Conservation (phyloP, 805 yeast species). For the Naumovozyma baii region DNA sequence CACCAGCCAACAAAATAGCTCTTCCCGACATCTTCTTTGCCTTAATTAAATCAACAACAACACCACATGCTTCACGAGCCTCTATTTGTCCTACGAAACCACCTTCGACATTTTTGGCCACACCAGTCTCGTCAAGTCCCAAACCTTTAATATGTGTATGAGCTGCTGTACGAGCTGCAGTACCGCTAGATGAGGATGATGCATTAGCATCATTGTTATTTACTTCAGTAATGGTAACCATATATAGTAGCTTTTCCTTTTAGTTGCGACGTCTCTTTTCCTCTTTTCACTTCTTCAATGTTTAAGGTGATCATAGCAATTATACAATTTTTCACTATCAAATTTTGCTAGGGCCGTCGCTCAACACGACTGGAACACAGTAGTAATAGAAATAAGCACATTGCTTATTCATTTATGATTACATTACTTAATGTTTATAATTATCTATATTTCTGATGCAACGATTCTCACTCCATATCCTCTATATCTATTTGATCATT, state of each 20-base stretch:
- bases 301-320: no score
- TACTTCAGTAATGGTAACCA: conserved; percentile 76
- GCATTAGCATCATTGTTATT: conserved; percentile 40
- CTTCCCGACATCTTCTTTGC: conserved; percentile 89
- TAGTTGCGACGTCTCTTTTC: no score
- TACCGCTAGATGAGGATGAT: conserved; percentile 26
- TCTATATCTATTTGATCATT: conserved; percentile 63
- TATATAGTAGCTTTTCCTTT: no score
- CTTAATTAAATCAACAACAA: conserved; percentile 86
- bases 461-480: conserved; percentile 24
- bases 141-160: conserved; percentile 95
- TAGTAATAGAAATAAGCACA: no score
- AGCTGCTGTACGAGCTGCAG: conserved; percentile 64
- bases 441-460: no score
- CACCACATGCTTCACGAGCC: conserved; percentile 88
- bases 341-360: not conserved
- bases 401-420: no score
- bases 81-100: conserved; percentile 70
- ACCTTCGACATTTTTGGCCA: conserved; percentile 75
- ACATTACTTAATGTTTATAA: no score
- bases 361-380: not conserved
- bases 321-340: not conserved
- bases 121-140: conserved; percentile 84
- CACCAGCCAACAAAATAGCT: conserved; percentile 92
- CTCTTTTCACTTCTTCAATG: no score